These are phyloP conservation scores for Podospora didyma DNA, from an alignment of 495 filamentous ascomycete genomes.

Conservation along the genomic window DNA sequence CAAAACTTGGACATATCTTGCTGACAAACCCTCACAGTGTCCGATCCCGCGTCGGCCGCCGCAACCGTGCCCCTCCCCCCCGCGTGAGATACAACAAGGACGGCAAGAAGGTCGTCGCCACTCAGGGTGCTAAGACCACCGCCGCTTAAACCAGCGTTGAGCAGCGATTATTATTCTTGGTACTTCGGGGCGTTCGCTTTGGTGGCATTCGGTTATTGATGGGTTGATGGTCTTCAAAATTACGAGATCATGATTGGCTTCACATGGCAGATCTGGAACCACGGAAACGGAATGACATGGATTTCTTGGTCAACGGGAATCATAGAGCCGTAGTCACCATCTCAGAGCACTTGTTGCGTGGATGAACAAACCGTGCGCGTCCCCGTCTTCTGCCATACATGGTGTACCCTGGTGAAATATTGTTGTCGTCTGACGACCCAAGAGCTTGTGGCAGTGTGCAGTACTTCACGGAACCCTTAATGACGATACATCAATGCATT, in stretches of 20 bases:
- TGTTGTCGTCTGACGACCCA: too few relatives aligned
- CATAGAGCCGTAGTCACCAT: slow-evolving; percentile 32
- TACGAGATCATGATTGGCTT: slow-evolving; percentile 29
- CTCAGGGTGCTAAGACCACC: slow-evolving; percentile 54
- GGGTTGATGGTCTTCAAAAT: slow-evolving; percentile 18
- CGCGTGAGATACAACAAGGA: slow-evolving; percentile 99
- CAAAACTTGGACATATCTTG: slow-evolving; percentile 11
- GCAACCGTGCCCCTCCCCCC: slow-evolving; percentile 97
- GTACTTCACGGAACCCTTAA: too few relatives aligned
- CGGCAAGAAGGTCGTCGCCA: slow-evolving; percentile 98
- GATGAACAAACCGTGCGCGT: not conserved
- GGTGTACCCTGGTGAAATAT: too few relatives aligned
- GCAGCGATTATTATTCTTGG: slow-evolving; percentile 8
- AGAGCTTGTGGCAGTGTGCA: too few relatives aligned
- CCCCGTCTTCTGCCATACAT: too few relatives aligned
- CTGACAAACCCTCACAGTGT: slow-evolving; percentile 65
- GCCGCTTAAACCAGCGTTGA: slow-evolving; percentile 20
- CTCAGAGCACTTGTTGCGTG: slow-evolving; percentile 27
- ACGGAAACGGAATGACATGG: slow-evolving; percentile 22
- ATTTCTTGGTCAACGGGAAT: slow-evolving; percentile 15
- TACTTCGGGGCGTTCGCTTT: slow-evolving; percentile 20
- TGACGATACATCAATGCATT: too few relatives aligned
- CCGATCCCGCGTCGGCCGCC: slow-evolving; percentile 92
- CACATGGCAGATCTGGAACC: slow-evolving; percentile 20
- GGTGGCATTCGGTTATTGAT: slow-evolving; percentile 24